These are phyloP conservation scores for Rhizoctonia solani DNA, from an alignment of 1,284 basidiomycete genomes.

Conservation along the genomic window DNA sequence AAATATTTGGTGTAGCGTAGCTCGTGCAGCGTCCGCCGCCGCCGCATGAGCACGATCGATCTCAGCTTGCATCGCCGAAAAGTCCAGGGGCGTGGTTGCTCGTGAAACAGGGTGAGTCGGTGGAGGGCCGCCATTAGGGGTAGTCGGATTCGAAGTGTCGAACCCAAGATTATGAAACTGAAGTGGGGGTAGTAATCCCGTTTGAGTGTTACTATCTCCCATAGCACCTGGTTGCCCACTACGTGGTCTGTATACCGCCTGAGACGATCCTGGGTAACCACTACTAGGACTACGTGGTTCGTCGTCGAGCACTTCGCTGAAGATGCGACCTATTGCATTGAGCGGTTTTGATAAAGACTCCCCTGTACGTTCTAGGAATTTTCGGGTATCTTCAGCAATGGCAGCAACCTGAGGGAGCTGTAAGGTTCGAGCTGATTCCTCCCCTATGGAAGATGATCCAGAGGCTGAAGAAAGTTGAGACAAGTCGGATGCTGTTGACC, in stretches of 20 bases:
- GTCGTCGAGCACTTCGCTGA: conserved; percentile 75
- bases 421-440: conserved; percentile 82
- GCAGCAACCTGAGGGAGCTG: conserved; percentile 62
- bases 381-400: conserved; percentile 75
- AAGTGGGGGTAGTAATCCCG: conserved; percentile 47
- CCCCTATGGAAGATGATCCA: conserved; percentile 61
- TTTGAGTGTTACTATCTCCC: background rate
- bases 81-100: conserved; percentile 55
- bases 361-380: conserved; percentile 83
- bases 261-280: conserved; percentile 38
- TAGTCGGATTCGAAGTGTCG: conserved; percentile 48
- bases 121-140: conserved; percentile 48
- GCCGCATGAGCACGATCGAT: conserved; percentile 76
- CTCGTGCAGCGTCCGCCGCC: conserved; percentile 63
- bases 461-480: conserved; percentile 43
- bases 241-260: conserved; percentile 37
- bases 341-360: conserved; percentile 88
- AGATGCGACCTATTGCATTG: conserved; percentile 82
- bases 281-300: conserved; percentile 30
- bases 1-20: conserved; percentile 86
- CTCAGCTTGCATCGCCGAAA: conserved; percentile 72
- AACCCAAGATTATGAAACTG: conserved; percentile 52
- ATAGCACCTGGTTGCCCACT: conserved; percentile 14
- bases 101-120: conserved; percentile 68
- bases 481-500: conserved; percentile 43